Evolutionary conservation across 805 yeast species (phyloP), one percentile per base, ranked within the genome.

Genomic region (Candida coquimbonensis): DNA sequence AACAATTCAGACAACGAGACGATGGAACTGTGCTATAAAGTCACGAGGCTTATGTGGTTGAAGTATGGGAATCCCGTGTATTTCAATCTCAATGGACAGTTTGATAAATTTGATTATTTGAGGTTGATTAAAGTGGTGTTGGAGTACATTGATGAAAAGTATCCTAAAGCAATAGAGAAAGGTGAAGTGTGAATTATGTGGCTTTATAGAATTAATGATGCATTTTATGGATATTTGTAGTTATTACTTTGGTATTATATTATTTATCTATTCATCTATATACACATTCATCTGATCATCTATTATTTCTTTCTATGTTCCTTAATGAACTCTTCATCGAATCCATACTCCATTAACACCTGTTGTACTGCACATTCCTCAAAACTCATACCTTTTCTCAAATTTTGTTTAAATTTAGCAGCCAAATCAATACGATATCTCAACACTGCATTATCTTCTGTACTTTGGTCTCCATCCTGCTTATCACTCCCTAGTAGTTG

Each of bases 11-110:
- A 65, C 26, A 74, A 70, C 37, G 52, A 56, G 0, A 47, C 68
- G 26, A 60, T 73, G 24, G 81, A 76, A 44, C 50, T 73, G 36
- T 62, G 77, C 0, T 66, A 65, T 31, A 66, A 73, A 48, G 49
- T 76, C 9, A 72, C 77, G 1, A 63, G 58, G 13, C 51, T 72
- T n/a, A 51, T 74, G 0, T 60, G 69, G 5, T 67, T 65, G 48
- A 72, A 67, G 47, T 73, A 64, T 45, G 53, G 55, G 3, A 53
- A 58, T 13, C 80, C 80, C 2, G 58, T 70, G 16, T 76, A 76
- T 51, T 74, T 74, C 5, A 65, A 70, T 49, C 47, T 74, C 8
- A 70, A 69, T 49, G 79, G 77, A 0, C 50, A 56, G 16, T 58
- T 73, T 29, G 54, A 57, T 2, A 45, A 62, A 8, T 67, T 65